Evolutionary conservation across 2,329 filamentous ascomycete genomes (phyloP), one percentile per base, ranked within the genome.

Genomic region (Colletotrichum sp.): DNA sequence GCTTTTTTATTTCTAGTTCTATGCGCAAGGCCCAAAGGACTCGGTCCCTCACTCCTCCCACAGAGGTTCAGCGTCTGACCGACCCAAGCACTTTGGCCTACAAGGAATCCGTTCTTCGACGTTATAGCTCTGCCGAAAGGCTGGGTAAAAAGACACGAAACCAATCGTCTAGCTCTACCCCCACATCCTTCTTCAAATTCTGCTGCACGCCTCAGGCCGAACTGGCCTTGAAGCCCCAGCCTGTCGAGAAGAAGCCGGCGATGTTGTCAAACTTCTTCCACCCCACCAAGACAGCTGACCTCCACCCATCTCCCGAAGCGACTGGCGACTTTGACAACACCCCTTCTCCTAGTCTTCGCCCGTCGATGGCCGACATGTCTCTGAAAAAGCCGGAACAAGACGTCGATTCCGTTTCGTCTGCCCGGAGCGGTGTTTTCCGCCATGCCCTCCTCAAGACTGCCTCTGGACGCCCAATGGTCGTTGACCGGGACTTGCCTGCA

Each of bases 241-340:
- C 39, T 4, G 13, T 3, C 24, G 24, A 39, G 18, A 68, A 43
- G n/a, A 55, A 52, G 34, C 43, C 48, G 9, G 71, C 64, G 7
- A 78, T 78, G 76, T 68, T 78, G 16, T 43, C 75, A 34, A 67
- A 61, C 26, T 66, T 75, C 36, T 77, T 78, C 60, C 60, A 71
- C 30, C 59, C 75, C 32, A 71, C 71, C 21, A 77, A 74, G 18
- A 16, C 13, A 12, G 43, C 21, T 59, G 12, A 16, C 24, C 57
- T 34, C 14, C 30, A 48, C 10, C 30, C 60, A 13, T 43, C n/a
- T 14, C 43, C 21, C 14, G 30, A 32, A 39, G 6, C 55, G 3
- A 21, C 30, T 12, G 79, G 79, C n/a, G 80, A 81, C 64, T 83
- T 85, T 66, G 82, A 85, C 72, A 75, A 79, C 24, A 84, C 83